Base-by-base conservation (phyloP, 2,329 filamentous ascomycete species). In the Talaromyces sp. region DNA sequence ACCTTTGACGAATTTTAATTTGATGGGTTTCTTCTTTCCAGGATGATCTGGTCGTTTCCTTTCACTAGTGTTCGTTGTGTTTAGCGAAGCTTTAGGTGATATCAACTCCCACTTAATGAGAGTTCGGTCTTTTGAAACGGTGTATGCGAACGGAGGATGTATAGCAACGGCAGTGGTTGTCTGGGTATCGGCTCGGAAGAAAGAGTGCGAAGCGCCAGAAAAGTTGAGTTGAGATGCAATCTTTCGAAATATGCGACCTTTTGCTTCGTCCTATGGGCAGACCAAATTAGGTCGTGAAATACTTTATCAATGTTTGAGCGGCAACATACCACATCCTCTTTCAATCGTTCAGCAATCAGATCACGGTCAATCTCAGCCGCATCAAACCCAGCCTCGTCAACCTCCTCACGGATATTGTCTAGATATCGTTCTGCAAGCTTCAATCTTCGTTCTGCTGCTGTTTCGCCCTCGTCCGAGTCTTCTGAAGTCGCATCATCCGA, bases 281-380 rank as follows among this genome's bases (percentile, higher is more conserved):
- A 37, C 8, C 37, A 57, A n/a, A 55, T 41, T 50, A 50, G 54
- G 39, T 8, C 7, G 5, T 21, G n/a, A 21, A 5, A 13, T 52
- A 19, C 6, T 33, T 13, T 3, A 19, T 48, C 8, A n/a, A 17
- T 2, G 8, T 11, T 5, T 13, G 6, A 52, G 15, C n/a, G 15
- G 6, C 19, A 19, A 73, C 75, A 65, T 77, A 78, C 87, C 43
- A 94, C 89, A 71, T 97, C 94, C 75, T 97, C 91, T 73, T 93
- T 86, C 66, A 99, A 78, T 65, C 92, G 81, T 73, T 96, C 89
- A 41, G 93, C 91, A 67, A 99, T 92, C 66, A 97, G 78, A 70
- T 99, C 94, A 60, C 88, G 83, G 75, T 97, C 94, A 59, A 99
- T 89, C 55, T 97, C 90, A 65, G 88, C 91, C 7, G 94, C 94